Evolutionary conservation across 371 early-diverging fungal genomes (phyloP).

Genomic region (Mucor sp.): DNA sequence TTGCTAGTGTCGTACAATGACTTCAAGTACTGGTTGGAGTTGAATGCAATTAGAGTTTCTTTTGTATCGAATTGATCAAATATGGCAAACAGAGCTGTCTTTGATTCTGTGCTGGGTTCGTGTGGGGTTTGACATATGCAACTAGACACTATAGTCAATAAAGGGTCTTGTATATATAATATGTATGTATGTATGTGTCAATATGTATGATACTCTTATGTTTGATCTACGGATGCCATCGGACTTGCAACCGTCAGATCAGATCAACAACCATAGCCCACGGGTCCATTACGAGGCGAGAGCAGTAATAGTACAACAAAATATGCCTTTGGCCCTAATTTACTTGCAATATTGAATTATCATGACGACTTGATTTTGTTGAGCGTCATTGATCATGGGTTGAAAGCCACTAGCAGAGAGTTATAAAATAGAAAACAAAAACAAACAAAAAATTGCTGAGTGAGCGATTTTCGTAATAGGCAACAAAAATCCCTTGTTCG

Average conservation of each 20-base stretch:
- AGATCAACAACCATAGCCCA: not conserved
- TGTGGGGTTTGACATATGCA: not conserved
- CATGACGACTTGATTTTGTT: not conserved
- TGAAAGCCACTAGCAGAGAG: constrained; percentile 3
- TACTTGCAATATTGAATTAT: not conserved
- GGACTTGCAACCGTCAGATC: not conserved
- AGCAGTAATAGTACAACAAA: not conserved
- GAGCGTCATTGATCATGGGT: constrained; percentile 7
- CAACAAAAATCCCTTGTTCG: not conserved
- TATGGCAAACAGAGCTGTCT: not conserved
- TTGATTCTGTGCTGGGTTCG: not conserved
- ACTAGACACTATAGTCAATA: not conserved
- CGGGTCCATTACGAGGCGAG: not conserved
- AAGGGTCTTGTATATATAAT: not conserved
- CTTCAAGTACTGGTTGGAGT: not conserved
- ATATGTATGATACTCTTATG: not conserved
- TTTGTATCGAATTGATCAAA: constrained; percentile 2
- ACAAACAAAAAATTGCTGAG: constrained; percentile 6
- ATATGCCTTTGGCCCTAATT: not conserved
- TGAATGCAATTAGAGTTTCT: not conserved
- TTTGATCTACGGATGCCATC: not conserved
- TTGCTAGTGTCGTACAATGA: not conserved
- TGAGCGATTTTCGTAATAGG: not conserved
- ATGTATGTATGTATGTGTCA: not conserved
- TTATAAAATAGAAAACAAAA: not conserved